Evolutionary conservation across 495 filamentous ascomycete species (phyloP).

Genomic region (Letharia lupina): DNA sequence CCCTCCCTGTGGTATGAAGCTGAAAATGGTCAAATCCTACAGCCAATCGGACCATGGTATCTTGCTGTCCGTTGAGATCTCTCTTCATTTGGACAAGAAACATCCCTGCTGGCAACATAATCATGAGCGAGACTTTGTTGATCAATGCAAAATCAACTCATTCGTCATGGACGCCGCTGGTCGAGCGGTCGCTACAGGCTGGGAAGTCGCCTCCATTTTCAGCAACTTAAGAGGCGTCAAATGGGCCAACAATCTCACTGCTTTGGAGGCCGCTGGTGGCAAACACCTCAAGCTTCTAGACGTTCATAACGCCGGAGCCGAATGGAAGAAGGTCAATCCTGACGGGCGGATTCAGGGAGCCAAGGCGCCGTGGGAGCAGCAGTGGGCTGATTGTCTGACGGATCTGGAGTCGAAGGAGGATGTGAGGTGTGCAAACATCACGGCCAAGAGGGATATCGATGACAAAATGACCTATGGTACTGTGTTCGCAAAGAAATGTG

Average conservation of each 20-base stretch:
- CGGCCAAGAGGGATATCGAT: not conserved
- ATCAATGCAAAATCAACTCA: not conserved
- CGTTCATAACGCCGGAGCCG: not conserved
- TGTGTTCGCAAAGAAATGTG: not conserved
- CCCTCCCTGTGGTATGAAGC: not conserved
- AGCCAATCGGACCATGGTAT: not conserved
- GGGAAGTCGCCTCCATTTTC: not conserved
- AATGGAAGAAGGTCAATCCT: not conserved
- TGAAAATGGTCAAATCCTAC: not conserved
- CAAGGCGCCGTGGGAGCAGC: not conserved
- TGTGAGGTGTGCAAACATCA: not conserved
- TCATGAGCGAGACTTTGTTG: not conserved
- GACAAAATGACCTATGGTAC: not conserved
- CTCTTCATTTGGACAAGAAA: not conserved
- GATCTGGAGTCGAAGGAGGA: not conserved
- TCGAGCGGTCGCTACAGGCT: not conserved
- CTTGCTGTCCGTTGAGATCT: not conserved
- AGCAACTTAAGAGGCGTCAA: not conserved
- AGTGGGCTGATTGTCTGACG: not conserved
- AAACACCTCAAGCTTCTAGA: not conserved
- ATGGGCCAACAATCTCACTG: not conserved
- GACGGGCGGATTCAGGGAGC: not conserved
- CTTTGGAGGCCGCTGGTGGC: not conserved
- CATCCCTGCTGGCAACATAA: not conserved
- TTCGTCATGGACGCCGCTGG: not conserved